Evolutionary conservation across 805 yeast species (phyloP), one percentile per base, ranked within the genome.

Genomic region (Starmerella stellata): DNA sequence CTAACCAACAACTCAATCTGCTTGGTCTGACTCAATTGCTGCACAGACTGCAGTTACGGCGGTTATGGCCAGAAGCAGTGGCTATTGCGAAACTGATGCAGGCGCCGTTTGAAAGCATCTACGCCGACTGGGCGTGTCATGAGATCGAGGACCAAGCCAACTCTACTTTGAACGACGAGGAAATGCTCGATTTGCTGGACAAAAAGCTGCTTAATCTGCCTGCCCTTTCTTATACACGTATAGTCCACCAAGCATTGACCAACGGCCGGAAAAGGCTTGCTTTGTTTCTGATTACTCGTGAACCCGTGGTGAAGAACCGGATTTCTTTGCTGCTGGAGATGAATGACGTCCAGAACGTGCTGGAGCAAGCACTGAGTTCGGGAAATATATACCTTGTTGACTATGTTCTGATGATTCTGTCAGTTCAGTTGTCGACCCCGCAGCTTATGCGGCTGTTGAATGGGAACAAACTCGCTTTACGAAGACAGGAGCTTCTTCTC

Each of bases 191-290:
- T 18, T 48, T 59, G 1, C 62, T 87, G 1, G 52, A 68, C 5
- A 58, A 62, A 7, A 69, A 69, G 39, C 58, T 81, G 14, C 49
- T 48, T 9, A 45, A 53, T 2, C 52, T 59, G 11, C 52, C 57
- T 8, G 64, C 66, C 3, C 66, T 75, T 16, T 64, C 83, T 0
- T 74, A 71, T 43, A 68, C 70, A 4, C 61, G 65, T 21, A 69
- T 82, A 21, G 73, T 81, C 0, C 60, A 64, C 7, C 64, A 70
- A 15, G 90, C 93, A 1, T 70, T 68, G 49, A 75, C 76, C 49
- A 95, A 87, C 56, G 96, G 96, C 1, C 63, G 96, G 21, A 54
- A 68, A 9, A 62, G 65, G 19, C 58, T 90, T 18, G 76, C 94
- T 28, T 70, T 75, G 38, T 61, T 67, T 33, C 56, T 90, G n/a